These are phyloP conservation scores for Flammula alnicola DNA, from an alignment of 1,284 basidiomycete species.

Conservation along the genomic window DNA sequence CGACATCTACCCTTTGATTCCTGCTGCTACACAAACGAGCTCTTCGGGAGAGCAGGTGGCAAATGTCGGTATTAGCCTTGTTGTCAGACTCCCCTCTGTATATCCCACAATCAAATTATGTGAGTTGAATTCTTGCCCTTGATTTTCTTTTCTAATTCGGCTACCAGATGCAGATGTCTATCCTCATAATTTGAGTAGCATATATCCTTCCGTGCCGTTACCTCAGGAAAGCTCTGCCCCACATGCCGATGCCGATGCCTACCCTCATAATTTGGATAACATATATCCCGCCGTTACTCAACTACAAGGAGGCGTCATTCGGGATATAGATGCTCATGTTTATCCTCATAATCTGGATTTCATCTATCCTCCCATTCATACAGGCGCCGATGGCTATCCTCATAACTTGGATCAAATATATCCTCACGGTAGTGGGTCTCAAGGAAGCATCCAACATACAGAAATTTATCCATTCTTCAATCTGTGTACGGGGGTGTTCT, in stretches of 20 bases:
- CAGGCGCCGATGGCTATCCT: neutral
- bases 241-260: neutral
- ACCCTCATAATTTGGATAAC: constrained; percentile 1
- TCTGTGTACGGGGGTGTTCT: constrained; percentile 35
- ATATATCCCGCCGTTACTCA: neutral
- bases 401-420: constrained; percentile 1
- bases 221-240: neutral
- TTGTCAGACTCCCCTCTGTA: no score
- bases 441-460: neutral
- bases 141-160: neutral
- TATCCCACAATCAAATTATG: neutral
- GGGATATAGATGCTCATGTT: neutral
- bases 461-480: constrained; percentile 29
- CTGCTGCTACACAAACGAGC: neutral
- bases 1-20: constrained; percentile 20
- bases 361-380: neutral
- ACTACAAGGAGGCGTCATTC: no score
- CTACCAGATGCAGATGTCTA: neutral
- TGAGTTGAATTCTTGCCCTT: neutral
- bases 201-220: neutral
- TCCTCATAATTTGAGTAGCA: neutral
- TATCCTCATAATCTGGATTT: neutral
- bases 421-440: neutral
- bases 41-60: no score
- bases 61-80: no score